These are phyloP conservation scores for Laguncularia racemosa DNA, from an alignment of 345 rosid species.

Conservation along the genomic window DNA sequence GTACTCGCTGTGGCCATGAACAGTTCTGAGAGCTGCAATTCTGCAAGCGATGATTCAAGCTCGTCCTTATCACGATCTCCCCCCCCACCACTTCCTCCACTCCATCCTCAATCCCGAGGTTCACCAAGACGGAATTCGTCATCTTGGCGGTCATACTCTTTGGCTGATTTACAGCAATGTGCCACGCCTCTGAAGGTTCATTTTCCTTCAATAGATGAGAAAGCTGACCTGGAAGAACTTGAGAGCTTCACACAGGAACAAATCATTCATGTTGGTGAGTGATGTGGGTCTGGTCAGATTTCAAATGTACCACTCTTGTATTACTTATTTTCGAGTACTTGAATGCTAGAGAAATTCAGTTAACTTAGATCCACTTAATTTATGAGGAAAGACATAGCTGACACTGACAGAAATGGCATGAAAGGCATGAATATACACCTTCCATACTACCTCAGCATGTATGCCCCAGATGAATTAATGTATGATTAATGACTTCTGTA, in stretches of 20 bases:
- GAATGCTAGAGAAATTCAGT: background rate
- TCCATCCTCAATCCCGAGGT: constrained; percentile 41
- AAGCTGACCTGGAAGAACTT: background rate
- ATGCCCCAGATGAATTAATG: no score
- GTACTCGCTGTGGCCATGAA: constrained; percentile 66
- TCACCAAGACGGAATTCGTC: constrained; percentile 9
- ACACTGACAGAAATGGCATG: no score
- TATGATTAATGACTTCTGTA: no score
- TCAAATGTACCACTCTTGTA: no score
- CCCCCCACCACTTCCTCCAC: constrained; percentile 55
- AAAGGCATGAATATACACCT: no score
- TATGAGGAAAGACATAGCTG: no score
- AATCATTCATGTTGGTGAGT: no score
- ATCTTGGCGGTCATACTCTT: constrained; percentile 45
- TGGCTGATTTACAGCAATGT: constrained; percentile 53
- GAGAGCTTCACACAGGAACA: no score
- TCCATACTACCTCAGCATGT: no score
- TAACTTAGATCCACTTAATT: no score
- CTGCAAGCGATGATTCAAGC: constrained; percentile 43
- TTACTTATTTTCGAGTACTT: no score
- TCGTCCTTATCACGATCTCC: constrained; percentile 45
- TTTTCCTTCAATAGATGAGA: constrained; percentile 3
- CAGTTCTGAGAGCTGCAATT: constrained; percentile 49
- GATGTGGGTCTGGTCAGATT: no score
- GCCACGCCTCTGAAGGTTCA: background rate